Conservation (phyloP, 169 alveolate species). For the Cryptosporidium bovis region DNA sequence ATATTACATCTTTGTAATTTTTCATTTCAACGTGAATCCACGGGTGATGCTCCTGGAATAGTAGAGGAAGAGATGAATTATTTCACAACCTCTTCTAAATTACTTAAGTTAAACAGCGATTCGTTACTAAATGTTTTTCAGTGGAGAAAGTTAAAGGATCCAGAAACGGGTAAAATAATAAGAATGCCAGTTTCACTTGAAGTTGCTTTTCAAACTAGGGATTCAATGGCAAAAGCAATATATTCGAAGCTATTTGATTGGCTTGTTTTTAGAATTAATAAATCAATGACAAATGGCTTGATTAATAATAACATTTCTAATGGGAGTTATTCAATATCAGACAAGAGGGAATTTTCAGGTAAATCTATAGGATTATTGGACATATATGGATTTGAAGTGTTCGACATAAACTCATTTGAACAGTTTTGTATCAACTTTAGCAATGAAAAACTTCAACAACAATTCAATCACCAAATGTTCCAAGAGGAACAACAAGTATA, state of each 20-base stretch:
- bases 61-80: conserved; percentile 69
- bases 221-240: conserved; percentile 83
- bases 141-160: conserved; percentile 76
- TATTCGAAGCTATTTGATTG: conserved; percentile 82
- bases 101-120: conserved; percentile 75
- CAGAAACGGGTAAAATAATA: conserved; percentile 76
- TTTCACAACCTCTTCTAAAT: conserved; percentile 73
- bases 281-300: conserved; percentile 61
- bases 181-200: conserved; percentile 63
- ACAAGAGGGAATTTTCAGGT: conserved; percentile 76
- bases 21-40: conserved; percentile 79
- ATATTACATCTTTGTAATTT: conserved; percentile 87
- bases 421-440: conserved; percentile 91
- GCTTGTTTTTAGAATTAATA: conserved; percentile 79
- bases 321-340: conserved; percentile 12
- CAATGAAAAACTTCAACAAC: conserved; percentile 87
- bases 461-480: conserved; percentile 88
- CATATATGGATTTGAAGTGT: conserved; percentile 88
- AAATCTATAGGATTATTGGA: conserved; percentile 84
- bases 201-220: conserved; percentile 78
- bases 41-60: conserved; percentile 55
- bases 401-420: conserved; percentile 85
- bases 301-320: neutral
- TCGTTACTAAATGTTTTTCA: conserved; percentile 74
- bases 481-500: conserved; percentile 85